phyloP scores from a whole-genome alignment of 108 stramenopile species.

The Cafeteria roenbergensis region DNA sequence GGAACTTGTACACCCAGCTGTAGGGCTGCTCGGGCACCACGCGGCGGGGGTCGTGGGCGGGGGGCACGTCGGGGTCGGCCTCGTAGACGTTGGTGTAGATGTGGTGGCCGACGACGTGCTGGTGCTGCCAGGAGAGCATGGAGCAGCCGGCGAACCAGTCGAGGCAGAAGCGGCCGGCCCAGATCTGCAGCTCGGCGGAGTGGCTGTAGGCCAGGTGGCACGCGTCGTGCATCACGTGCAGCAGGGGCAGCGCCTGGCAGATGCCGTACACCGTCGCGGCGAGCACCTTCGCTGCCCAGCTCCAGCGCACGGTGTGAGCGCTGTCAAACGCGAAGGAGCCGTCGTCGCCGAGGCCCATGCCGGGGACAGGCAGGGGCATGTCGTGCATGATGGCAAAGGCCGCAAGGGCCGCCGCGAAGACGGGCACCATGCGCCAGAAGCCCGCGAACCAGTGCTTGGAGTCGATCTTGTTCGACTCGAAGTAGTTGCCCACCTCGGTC shows the following conservation, averaged over 20 bases:
- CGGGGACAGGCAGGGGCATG: conserved; percentile 12
- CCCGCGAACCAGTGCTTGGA: conserved; percentile 26
- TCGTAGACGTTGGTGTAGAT: conserved; percentile 63
- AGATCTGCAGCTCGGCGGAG: conserved; percentile 23
- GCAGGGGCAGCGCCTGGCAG: conserved; percentile 30
- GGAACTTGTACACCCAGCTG: conserved; percentile 22
- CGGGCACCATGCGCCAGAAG: conserved; percentile 26
- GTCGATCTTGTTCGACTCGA: conserved; percentile 30
- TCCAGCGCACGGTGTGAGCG: background rate
- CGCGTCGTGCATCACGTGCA: conserved; percentile 53
- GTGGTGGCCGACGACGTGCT: conserved; percentile 70
- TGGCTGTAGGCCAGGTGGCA: conserved; percentile 57
- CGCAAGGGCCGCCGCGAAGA: conserved; percentile 16
- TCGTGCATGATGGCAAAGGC: conserved; percentile 19
- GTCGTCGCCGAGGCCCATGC: background rate
- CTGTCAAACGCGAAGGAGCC: too few species aligned
- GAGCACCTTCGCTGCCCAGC: conserved; percentile 5
- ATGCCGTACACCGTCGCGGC: conserved; percentile 26
- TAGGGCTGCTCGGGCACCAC: conserved; percentile 29
- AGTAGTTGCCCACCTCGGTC: conserved; percentile 26
- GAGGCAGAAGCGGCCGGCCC: conserved; percentile 47
- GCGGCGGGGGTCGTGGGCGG: conserved; percentile 28
- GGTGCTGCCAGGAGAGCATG: conserved; percentile 50
- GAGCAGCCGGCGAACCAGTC: conserved; percentile 49
- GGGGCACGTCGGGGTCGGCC: conserved; percentile 45